Base-by-base conservation (phyloP, 106 monocot species). In the Apostasia ramifera region DNA sequence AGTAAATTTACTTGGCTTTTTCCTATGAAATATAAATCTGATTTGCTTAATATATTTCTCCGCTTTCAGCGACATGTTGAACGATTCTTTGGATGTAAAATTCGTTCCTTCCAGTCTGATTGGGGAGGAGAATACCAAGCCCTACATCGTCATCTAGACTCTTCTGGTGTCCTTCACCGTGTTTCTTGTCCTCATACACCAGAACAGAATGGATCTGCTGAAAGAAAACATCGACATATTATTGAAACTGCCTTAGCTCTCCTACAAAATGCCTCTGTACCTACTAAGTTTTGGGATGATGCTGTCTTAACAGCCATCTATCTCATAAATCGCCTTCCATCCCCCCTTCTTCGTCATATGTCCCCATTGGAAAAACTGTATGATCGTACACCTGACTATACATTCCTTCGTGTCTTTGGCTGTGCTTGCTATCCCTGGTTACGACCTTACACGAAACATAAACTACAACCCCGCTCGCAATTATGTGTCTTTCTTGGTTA, bases 151-250 rank as follows among this genome's bases (percentile, higher is more conserved):
- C 38, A 15, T 47, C 13, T 66, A 1, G 3, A 54, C 6, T 2
- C 10, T 8, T 1, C 40, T 46, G 47, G 57, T 0, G 66, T 58
- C 13, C 3, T 40, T 6, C 66, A 74, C 48, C 39, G 37, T 1
- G 1, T 74, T 1, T 47, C 57, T 14, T 73, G 63, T 3, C 64
- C 73, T 8, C 15, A 73, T n/a, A 64, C 63, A 1, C 65, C 53
- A 3, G 4, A 66, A 40, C 66, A 66, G 6, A 74, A 66, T 41
- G 74, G 66, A 1, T 1, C 15, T 1, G 73, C 65, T 0, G 65
- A n/a, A n/a, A n/a, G n/a, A n/a, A n/a, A n/a, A n/a, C n/a, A n/a
- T n/a, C n/a, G n/a, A n/a, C n/a, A n/a, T n/a, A n/a, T n/a, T n/a
- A n/a, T n/a, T n/a, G n/a, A n/a, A n/a, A n/a, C 1, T 1, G 51